Percentiles rank a stretch among this genome's conserved stretches.
These are phyloP conservation scores for Pseudozyma tsukubaensis DNA, from an alignment of 1,284 basidiomycete species.

Conservation along the genomic window DNA sequence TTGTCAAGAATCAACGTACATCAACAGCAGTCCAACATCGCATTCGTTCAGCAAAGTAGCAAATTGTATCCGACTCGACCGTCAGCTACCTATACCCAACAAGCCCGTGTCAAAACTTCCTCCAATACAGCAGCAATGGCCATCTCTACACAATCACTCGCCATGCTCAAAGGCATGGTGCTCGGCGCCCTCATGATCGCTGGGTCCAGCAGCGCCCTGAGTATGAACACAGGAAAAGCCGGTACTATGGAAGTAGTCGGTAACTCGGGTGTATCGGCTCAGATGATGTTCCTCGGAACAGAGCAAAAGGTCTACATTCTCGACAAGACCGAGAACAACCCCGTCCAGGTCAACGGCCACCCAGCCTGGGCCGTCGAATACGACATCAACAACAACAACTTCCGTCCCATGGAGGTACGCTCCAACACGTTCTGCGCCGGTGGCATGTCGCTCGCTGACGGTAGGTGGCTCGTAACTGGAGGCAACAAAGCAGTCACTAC, in stretches of 20 bases:
- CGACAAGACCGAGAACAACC: conserved; percentile 65
- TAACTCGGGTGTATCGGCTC: conserved; percentile 58
- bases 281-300: conserved; percentile 63
- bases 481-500: conserved; percentile 60
- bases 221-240: conserved; percentile 28
- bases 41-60: background rate
- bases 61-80: no score
- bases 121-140: conserved; percentile 6
- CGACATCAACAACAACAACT: conserved; percentile 48
- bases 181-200: conserved; percentile 28
- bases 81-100: no score
- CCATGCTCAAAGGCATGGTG: conserved; percentile 23
- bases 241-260: conserved; percentile 56
- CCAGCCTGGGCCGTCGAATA: conserved; percentile 62
- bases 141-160: conserved; percentile 7
- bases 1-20: conserved; percentile 2
- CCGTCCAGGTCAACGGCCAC: conserved; percentile 42
- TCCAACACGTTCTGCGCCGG: conserved; percentile 65
- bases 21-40: background rate
- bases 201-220: conserved; percentile 3
- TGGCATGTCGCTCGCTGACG: conserved; percentile 56
- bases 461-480: conserved; percentile 56
- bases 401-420: conserved; percentile 49
- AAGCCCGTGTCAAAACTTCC: no score
- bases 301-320: conserved; percentile 61